A percentile compares a stretch with the other conserved stretches of the same genome.
phyloP scores from a whole-genome alignment of 2,329 filamentous ascomycete species.

The Monascus ruber region DNA sequence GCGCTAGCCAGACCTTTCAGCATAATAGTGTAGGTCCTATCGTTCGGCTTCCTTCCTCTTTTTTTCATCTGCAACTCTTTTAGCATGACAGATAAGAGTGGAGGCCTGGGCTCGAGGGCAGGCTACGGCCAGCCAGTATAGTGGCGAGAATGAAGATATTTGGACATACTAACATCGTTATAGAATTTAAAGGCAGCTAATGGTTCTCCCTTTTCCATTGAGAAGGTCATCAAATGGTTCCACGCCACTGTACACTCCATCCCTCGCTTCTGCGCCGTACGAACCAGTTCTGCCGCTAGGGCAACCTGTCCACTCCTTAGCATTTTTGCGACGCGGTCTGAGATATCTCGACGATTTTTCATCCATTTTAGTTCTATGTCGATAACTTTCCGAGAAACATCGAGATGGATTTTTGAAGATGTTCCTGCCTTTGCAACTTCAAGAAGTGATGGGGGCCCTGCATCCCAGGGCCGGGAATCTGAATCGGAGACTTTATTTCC shows the following conservation, averaged over 20 bases:
- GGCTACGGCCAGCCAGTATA: background rate
- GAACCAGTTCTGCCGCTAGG: constrained; percentile 57
- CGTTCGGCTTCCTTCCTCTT: constrained; percentile 65
- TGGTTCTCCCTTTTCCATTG: constrained; percentile 50
- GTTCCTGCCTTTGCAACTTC: background rate
- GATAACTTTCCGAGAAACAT: constrained; percentile 18
- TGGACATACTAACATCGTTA: constrained; percentile 58
- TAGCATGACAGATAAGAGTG: too few relatives aligned
- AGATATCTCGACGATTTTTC: constrained; percentile 62
- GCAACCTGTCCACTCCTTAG: constrained; percentile 50
- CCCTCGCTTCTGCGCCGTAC: constrained; percentile 52
- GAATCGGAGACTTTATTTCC: too few relatives aligned
- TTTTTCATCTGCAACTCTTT: constrained; percentile 71
- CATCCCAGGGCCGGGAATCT: too few relatives aligned
- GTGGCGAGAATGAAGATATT: background rate
- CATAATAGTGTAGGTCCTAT: constrained; percentile 72
- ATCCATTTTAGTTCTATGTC: constrained; percentile 51
- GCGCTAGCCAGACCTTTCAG: constrained; percentile 62
- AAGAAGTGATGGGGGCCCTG: background rate
- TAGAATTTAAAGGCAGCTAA: constrained; percentile 65
- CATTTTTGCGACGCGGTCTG: constrained; percentile 51
- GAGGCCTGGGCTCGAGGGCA: background rate
- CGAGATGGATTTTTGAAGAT: background rate
- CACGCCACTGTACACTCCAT: constrained; percentile 63
- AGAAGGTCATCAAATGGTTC: constrained; percentile 73